Base-by-base conservation (phyloP, 371 early-diverging fungal genomes). In the Fennellomyces sp. region DNA sequence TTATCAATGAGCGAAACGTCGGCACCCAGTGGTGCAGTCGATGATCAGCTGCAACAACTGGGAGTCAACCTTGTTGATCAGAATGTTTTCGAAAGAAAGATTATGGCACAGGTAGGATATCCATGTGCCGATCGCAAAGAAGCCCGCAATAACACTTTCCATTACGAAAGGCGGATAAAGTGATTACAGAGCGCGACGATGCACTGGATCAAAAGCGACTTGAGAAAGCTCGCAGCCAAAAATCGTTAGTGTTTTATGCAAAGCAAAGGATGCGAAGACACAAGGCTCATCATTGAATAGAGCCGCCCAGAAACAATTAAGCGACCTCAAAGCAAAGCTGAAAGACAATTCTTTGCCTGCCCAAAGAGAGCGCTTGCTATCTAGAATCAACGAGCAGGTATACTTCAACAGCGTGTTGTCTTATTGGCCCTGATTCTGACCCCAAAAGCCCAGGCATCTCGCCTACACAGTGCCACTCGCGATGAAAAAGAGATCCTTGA, bases 11-110 rank as follows among this genome's bases (percentile, higher is more conserved):
- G 38, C 38, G 11, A 36, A 36, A 36, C 38, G 10, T n/a, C 38
- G n/a, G n/a, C 38, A 36, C n/a, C 38, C 38, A 36, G 29, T 30
- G n/a, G 25, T 7, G 55, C 12, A 27, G 52, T 61, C 8, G 48
- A 53, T 26, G 30, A 57, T 25, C 50, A 70, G 47, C 42, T 65
- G 33, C 64, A 66, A 41, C 66, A 68, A 12, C 64, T 84, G 6
- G 85, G 85, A 4, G 84, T 89, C 10, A 80, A 80, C 38, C 66
- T 88, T 21, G 75, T 87, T 0, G 89, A 90, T 65, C 91, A 91
- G 65, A 66, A 65, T 17, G 71, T 64, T 1, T 69, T 92, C 8
- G 92, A 92, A 58, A 70, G 73, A 25, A 67, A 84, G 19, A 81
- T 92, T 36, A 88, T 89, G 58, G 79, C 74, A 19, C 75, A 85